A percentile compares a stretch with the other conserved stretches of the same genome.
Conservation (phyloP, 345 rosid genomes). For the Euphorbia peplus region DNA sequence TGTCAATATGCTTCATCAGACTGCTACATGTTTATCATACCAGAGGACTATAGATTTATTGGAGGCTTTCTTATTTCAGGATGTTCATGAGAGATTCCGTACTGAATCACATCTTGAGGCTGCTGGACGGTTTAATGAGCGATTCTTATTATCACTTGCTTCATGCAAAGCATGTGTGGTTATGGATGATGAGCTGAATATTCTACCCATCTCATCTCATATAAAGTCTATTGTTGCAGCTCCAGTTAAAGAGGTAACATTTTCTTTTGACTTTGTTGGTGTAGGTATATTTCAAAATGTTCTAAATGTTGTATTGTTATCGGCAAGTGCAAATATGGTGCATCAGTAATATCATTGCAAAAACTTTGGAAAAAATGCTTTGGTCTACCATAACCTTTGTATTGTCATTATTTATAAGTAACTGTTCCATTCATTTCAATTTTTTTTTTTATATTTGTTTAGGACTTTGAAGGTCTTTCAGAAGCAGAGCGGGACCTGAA, state of each 20-base stretch:
- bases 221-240: conserved; percentile 63
- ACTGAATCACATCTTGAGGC: conserved; percentile 93
- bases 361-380: neutral
- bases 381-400: neutral
- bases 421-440: neutral
- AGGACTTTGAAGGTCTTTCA: conserved; percentile 92
- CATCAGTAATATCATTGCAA: neutral
- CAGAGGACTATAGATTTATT: neutral
- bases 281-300: neutral
- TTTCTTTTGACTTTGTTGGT: neutral
- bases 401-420: neutral
- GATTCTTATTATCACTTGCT: conserved; percentile 82
- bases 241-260: conserved; percentile 58
- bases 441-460: conserved; percentile 2
- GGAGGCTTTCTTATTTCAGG: conserved; percentile 46
- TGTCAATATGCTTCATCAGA: neutral
- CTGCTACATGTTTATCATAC: neutral
- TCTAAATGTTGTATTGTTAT: neutral
- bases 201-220: conserved; percentile 92
- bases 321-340: neutral
- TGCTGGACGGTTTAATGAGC: conserved; percentile 85
- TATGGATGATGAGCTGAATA: conserved; percentile 95
- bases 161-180: conserved; percentile 87
- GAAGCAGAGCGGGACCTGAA: conserved; percentile 78
- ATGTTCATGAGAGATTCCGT: conserved; percentile 94